A percentile compares a stretch with the other conserved stretches of the same genome.
Conservation (phyloP, 78 protist genomes). For the Blattamonas nauphoetae region DNA sequence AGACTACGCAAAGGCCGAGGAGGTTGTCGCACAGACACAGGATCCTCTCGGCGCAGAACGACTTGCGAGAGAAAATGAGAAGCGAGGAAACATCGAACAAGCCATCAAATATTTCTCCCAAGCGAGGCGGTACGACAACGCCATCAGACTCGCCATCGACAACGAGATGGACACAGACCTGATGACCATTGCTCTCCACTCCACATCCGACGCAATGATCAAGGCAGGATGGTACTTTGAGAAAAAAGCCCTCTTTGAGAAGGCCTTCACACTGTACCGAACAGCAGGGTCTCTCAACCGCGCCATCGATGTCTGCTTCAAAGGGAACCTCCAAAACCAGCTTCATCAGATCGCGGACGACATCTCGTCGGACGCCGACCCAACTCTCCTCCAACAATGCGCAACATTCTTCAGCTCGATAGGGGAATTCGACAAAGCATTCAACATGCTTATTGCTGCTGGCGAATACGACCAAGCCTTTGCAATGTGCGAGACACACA, state of each 20-base stretch:
- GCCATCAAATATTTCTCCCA: conserved; percentile 31
- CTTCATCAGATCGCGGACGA: conserved; percentile 35
- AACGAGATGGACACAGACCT: background rate
- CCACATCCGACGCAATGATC: background rate
- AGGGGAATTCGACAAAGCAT: background rate
- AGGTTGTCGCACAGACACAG: background rate
- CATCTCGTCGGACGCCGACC: conserved; percentile 37
- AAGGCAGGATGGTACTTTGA: background rate
- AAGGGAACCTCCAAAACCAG: conserved; percentile 22
- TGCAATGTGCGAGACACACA: conserved; percentile 24
- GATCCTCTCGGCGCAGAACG: background rate
- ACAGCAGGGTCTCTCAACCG: conserved; percentile 42
- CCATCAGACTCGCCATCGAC: conserved; percentile 47
- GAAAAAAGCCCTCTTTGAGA: conserved; percentile 16
- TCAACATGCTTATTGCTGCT: background rate
- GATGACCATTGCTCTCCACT: conserved; percentile 33
- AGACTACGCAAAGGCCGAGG: background rate
- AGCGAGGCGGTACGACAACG: conserved; percentile 44
- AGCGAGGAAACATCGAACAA: conserved; percentile 7
- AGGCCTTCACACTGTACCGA: conserved; percentile 55
- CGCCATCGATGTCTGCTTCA: conserved; percentile 60
- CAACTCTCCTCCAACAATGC: conserved; percentile 17
- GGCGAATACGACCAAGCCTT: background rate
- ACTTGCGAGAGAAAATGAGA: background rate
- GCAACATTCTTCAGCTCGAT: conserved; percentile 3